phyloP scores from a whole-genome alignment of 1,284 basidiomycete species.

The Heterobasidion irregulare region DNA sequence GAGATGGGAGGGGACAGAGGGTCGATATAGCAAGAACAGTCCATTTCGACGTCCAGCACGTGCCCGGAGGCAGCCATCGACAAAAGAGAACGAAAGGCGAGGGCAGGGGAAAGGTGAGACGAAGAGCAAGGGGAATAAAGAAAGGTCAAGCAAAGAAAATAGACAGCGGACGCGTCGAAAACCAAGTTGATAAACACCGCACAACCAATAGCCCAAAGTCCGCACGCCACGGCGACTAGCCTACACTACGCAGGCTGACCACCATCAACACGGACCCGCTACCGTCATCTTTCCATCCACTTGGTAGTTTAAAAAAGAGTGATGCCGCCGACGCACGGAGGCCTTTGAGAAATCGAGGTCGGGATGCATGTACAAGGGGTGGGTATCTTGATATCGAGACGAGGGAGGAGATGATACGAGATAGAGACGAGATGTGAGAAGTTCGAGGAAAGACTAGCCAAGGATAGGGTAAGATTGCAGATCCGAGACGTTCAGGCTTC shows the following conservation, averaged over 20 bases:
- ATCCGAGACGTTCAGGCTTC: conserved; percentile 2
- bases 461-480: background rate
- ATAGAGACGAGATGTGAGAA: background rate
- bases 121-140: conserved; percentile 1
- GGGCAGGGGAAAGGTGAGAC: background rate
- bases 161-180: conserved; percentile 21
- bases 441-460: background rate
- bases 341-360: background rate
- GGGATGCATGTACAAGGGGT: conserved; percentile 11
- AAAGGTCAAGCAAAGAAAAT: conserved; percentile 16
- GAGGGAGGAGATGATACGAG: background rate
- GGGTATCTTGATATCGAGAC: conserved; percentile 16
- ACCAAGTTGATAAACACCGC: conserved; percentile 38
- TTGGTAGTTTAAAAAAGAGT: conserved; percentile 2
- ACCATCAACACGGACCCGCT: conserved; percentile 21
- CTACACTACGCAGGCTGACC: conserved; percentile 29
- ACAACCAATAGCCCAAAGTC: conserved; percentile 58
- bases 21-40: background rate
- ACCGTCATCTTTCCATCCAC: conserved; percentile 34
- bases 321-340: background rate
- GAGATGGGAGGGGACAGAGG: background rate
- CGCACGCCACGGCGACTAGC: conserved; percentile 49
- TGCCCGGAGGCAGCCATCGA: background rate
- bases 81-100: background rate
- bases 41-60: background rate